phyloP scores from a whole-genome alignment of 495 filamentous ascomycete species.

The Neurospora discreta region DNA sequence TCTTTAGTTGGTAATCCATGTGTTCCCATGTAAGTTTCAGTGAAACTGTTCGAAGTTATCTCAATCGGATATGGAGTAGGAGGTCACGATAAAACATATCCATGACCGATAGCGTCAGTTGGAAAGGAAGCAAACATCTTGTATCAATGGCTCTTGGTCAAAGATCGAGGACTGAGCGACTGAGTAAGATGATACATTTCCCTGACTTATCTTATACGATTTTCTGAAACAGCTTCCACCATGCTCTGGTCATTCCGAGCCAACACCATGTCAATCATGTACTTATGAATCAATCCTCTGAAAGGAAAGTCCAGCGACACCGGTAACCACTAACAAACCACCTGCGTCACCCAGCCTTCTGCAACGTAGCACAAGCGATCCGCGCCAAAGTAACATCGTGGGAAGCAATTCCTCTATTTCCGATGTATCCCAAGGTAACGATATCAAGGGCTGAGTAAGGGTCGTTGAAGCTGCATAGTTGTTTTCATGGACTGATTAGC shows the following conservation, averaged over 20 bases:
- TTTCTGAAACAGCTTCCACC: no score
- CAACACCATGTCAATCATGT: no score
- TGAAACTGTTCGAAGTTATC: no score
- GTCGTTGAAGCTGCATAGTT: slow-evolving; percentile 45
- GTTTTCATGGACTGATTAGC: slow-evolving; percentile 6
- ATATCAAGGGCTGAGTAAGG: slow-evolving; percentile 48
- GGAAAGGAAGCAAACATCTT: neutral
- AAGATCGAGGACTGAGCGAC: neutral
- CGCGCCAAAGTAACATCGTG: slow-evolving; percentile 54
- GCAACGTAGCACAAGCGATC: slow-evolving; percentile 58
- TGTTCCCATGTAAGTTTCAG: no score
- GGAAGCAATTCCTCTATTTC: slow-evolving; percentile 63
- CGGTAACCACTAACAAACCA: neutral
- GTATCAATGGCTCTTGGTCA: neutral
- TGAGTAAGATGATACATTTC: neutral
- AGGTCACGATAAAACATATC: no score
- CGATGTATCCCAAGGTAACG: slow-evolving; percentile 56
- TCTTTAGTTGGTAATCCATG: no score
- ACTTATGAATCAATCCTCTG: neutral
- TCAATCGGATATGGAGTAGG: no score
- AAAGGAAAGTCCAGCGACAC: neutral
- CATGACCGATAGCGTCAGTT: neutral
- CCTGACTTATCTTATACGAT: neutral
- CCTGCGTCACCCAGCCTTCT: slow-evolving; percentile 1
- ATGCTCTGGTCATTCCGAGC: no score